Evolutionary conservation across 805 yeast species (phyloP), one percentile per base, ranked within the genome.

Genomic region (Metschnikowia rubicola): DNA sequence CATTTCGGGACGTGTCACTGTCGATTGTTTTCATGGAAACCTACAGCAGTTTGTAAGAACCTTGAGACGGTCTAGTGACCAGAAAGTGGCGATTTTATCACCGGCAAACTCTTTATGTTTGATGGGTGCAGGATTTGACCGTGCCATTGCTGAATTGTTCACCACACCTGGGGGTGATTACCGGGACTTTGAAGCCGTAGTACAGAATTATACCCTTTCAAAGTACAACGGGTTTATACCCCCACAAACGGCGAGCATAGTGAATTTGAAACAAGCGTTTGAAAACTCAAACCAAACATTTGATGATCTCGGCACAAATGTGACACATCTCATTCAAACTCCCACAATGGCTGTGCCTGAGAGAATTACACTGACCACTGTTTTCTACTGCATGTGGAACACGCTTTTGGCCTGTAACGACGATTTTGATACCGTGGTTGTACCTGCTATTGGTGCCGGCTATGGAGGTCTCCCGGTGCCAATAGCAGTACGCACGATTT

Each of bases 71-170:
- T 21, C 26, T 4, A 4, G 26, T 21, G 26, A 21, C 26, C 13
- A 33, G 3, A 38, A 35, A 17, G 48, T 58, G 4, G 57, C 61
- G 10, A 43, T 59, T 1, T 54, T 58, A 10, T 46, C 66, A 10
- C 66, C 67, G 0, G 51, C 60, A 11, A 63, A 63, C 52, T 57
- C 64, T 10, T 49, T 59, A n/a, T 43, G 57, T 13, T 61, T 52
- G 41, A 63, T 64, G 68, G 62, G 63, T 11, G 65, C 54, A 5
- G 68, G 67, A n/a, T 63, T 57, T 40, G 68, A 64, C 49, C 48
- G 54, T 30, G 57, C 54, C 40, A 37, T 62, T 13, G 44, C 56
- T 4, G 50, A 58, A 43, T 48, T 53, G 1, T 41, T 46, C 9
- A 48, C 51, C 3, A 44, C 55, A 12, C 29, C 30, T 8, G 35